Conservation (phyloP, 208 protist species). For the Jaenimonas drosophilae region DNA sequence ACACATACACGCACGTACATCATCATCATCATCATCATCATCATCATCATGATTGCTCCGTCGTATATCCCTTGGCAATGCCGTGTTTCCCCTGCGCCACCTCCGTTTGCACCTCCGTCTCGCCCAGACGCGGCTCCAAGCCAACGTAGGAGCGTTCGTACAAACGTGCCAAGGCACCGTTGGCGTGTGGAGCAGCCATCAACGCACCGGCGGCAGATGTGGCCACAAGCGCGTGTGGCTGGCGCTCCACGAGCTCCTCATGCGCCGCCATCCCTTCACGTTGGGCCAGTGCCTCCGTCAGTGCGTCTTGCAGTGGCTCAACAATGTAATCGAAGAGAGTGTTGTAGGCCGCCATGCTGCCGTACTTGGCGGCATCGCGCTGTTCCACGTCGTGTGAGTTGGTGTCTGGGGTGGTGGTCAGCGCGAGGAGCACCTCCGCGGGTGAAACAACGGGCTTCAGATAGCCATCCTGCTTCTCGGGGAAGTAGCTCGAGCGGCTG, state of each 20-base stretch:
- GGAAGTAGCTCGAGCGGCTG: constrained; percentile 64
- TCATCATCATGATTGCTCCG: constrained; percentile 14
- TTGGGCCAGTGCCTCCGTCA: not conserved
- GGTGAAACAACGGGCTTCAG: constrained; percentile 86
- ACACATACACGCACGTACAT: too few species aligned
- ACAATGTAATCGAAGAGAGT: constrained; percentile 48
- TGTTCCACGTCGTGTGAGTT: constrained; percentile 1
- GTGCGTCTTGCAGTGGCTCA: constrained; percentile 10
- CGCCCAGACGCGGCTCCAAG: constrained; percentile 52
- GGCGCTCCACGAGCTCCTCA: not conserved
- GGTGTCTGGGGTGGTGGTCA: constrained; percentile 18
- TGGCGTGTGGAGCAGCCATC: constrained; percentile 9
- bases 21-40: not conserved
- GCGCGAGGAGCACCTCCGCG: constrained; percentile 71
- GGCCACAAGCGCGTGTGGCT: too few species aligned
- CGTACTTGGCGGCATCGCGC: constrained; percentile 29
- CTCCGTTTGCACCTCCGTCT: constrained; percentile 67
- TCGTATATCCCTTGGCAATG: constrained; percentile 71
- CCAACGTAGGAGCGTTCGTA: constrained; percentile 69
- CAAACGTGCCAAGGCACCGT: constrained; percentile 44
- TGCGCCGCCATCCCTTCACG: too few species aligned
- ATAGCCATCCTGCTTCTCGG: constrained; percentile 60
- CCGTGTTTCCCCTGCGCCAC: constrained; percentile 62
- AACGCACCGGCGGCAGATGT: constrained; percentile 6
- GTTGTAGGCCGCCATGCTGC: constrained; percentile 42